Evolutionary conservation across 2,329 filamentous ascomycete species (phyloP).

Genomic region (Penicillium oxalicum): DNA sequence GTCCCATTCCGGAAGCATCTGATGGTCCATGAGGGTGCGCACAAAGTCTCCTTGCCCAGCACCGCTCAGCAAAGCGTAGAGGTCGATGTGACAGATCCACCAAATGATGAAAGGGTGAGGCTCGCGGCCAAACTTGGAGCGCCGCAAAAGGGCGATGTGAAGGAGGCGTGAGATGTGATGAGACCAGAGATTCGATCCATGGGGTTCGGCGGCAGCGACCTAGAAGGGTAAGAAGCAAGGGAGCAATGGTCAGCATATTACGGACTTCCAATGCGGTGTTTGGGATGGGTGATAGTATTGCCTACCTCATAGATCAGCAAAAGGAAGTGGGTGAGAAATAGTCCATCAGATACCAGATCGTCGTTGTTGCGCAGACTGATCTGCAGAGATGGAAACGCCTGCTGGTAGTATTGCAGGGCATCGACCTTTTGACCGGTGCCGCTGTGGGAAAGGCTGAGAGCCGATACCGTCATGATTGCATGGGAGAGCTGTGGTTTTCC

Average conservation of each 20-base stretch:
- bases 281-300: conserved; percentile 23
- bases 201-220: conserved; percentile 44
- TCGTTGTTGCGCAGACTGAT: conserved; percentile 40
- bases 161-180: conserved; percentile 50
- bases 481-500: conserved; percentile 43
- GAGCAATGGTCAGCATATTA: not conserved
- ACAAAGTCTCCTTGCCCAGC: conserved; percentile 48
- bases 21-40: conserved; percentile 42
- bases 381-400: conserved; percentile 47
- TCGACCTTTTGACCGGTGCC: conserved; percentile 44
- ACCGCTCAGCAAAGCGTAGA: conserved; percentile 51
- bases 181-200: conserved; percentile 48
- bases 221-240: conserved; percentile 13
- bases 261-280: conserved; percentile 13
- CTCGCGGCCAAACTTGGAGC: conserved; percentile 41
- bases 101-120: conserved; percentile 49
- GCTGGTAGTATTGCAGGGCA: conserved; percentile 51
- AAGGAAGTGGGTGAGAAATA: conserved; percentile 53
- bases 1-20: conserved; percentile 42
- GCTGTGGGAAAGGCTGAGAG: conserved; percentile 46
- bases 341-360: conserved; percentile 52
- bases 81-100: conserved; percentile 50
- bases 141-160: conserved; percentile 46
- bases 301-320: conserved; percentile 53
- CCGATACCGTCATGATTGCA: conserved; percentile 54